These are phyloP conservation scores for Cinnamomum micranthum DNA, from an alignment of 164 flowering plant genomes.

Conservation along the genomic window DNA sequence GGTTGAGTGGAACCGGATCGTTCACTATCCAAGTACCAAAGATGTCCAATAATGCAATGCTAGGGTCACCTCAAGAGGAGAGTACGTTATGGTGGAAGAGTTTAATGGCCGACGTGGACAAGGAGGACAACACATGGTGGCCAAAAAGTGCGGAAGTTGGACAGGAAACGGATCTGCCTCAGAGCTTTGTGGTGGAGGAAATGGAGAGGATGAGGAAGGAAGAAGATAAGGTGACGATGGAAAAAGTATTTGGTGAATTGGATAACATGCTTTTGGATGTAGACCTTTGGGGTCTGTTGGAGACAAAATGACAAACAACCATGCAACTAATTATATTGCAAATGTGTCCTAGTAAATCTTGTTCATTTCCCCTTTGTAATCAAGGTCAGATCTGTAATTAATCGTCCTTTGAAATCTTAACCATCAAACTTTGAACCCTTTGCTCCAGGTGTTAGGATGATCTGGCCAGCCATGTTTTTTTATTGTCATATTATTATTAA, in stretches of 20 bases:
- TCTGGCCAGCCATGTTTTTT: no score
- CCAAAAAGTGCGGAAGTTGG: no score
- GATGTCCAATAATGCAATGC: background rate
- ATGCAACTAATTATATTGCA: no score
- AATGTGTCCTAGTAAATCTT: no score
- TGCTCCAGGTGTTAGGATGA: no score
- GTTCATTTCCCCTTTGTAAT: no score
- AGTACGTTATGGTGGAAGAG: constrained; percentile 1
- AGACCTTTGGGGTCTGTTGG: background rate
- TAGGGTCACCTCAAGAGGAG: background rate
- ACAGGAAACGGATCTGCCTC: background rate
- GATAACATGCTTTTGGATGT: background rate
- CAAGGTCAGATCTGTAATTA: no score
- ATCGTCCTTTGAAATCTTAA: no score
- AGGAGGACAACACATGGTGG: background rate
- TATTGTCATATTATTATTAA: no score
- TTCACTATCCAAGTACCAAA: background rate
- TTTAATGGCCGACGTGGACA: background rate
- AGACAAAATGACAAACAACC: background rate
- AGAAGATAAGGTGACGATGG: background rate
- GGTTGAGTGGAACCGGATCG: background rate
- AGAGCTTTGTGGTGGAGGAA: background rate
- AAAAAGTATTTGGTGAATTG: background rate
- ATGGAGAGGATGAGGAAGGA: background rate
- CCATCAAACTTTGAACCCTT: no score